These are phyloP conservation scores for Ophiocordyceps polyrhachis-furcata DNA, from an alignment of 2,329 filamentous ascomycete genomes.

Conservation along the genomic window DNA sequence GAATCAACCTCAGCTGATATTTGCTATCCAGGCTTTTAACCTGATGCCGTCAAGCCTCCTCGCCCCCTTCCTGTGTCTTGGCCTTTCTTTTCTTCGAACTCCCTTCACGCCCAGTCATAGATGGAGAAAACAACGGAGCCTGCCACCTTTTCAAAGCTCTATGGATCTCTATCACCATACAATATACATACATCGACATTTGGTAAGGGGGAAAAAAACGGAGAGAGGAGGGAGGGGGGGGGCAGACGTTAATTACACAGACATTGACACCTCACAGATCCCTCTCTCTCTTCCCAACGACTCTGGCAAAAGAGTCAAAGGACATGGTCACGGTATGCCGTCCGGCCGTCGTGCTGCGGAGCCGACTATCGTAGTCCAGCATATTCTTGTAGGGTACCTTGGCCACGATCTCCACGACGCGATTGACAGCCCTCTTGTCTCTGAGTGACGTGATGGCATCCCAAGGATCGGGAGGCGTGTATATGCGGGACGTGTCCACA, in stretches of 20 bases:
- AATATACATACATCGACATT: too few relatives aligned
- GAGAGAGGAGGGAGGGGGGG: too few relatives aligned
- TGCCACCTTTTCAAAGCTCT: too few relatives aligned
- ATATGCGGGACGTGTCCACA: constrained; percentile 60
- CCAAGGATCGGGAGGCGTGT: constrained; percentile 75
- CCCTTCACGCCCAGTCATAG: neutral
- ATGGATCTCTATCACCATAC: too few relatives aligned
- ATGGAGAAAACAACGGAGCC: neutral
- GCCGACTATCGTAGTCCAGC: constrained; percentile 80
- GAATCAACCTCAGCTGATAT: neutral
- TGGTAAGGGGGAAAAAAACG: too few relatives aligned
- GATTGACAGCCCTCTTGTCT: constrained; percentile 27
- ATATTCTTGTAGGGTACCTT: constrained; percentile 90
- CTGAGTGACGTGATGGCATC: constrained; percentile 38
- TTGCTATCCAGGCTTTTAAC: neutral
- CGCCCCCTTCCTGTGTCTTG: neutral
- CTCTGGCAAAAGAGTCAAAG: constrained; percentile 36
- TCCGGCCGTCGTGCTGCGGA: constrained; percentile 76
- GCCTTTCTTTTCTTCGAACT: neutral
- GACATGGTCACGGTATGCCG: constrained; percentile 44
- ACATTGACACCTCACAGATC: constrained; percentile 12
- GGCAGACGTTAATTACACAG: neutral
- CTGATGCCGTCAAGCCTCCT: neutral
- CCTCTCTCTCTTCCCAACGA: constrained; percentile 36
- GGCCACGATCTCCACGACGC: constrained; percentile 52